Evolutionary conservation across 2,329 filamentous ascomycete genomes (phyloP), one percentile per base, ranked within the genome.

Genomic region (Dendryphion nanum): DNA sequence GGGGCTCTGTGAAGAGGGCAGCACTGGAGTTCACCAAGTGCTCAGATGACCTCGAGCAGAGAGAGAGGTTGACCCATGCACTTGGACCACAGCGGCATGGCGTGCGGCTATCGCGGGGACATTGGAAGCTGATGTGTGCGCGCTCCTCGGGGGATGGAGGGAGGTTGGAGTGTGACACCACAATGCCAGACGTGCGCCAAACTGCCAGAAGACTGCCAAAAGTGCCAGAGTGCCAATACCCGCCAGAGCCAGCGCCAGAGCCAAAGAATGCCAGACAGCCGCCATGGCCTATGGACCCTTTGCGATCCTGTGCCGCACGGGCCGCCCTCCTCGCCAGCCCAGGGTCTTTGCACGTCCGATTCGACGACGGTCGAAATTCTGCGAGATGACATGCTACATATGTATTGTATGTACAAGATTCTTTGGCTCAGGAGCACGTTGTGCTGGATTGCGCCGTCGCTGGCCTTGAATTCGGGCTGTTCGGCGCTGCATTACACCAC

Each of bases 71-170:
- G 40, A 26, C 37, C 10, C 23, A 26, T 26, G 37, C 28, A 37
- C 37, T 26, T 29, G 32, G 15, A 33, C 32, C 15, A 35, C 16
- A 13, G 10, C n/a, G 38, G 37, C 6, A 18, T 35, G 28, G 34
- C 31, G 33, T 45, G 42, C 42, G 42, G 42, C 38, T 45, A 45
- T 42, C 42, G 42, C 42, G 42, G 42, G 42, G 33, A 18, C 23
- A 10, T 26, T 16, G 17, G 17, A 13, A 5, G 18, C 14, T 14
- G 21, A 13, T 28, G 8, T 30, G 32, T 18, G 6, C 30, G 15
- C 4, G 5, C 12, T 12, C 6, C 23, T 26, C 23, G 10, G 10
- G 10, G 23, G n/a, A 26, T n/a, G 2, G n/a, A n/a, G n/a, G 23
- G 10, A 26, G 23, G 23, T 26, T n/a, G n/a, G n/a, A n/a, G n/a